Percentiles rank a stretch among this genome's conserved stretches.
Evolutionary conservation across 495 filamentous ascomycete genomes (phyloP).

Genomic region (Podospora conica): DNA sequence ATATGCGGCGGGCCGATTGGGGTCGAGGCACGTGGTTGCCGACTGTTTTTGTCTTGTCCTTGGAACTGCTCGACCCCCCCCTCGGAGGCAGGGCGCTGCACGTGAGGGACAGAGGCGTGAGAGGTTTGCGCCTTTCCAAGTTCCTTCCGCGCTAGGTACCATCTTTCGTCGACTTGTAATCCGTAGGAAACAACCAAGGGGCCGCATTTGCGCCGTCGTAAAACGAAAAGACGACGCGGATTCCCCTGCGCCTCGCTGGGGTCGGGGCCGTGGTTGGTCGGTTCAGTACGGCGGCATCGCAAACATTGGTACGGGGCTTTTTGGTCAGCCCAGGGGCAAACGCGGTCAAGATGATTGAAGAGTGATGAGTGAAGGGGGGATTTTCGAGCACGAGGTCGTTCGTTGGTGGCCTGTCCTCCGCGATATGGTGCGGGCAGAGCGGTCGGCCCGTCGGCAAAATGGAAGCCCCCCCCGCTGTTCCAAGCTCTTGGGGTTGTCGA

Average conservation of each 20-base stretch:
- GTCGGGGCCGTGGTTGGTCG: background rate
- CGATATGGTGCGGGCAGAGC: background rate
- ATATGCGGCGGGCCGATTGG: background rate
- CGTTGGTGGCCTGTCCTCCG: background rate
- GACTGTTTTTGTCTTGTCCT: no score
- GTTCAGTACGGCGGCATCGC: background rate
- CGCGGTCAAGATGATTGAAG: background rate
- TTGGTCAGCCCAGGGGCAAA: background rate
- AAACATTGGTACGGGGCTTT: background rate
- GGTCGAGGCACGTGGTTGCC: background rate
- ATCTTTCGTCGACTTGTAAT: no score
- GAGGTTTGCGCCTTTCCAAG: background rate
- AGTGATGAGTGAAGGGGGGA: background rate
- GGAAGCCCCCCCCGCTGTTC: background rate
- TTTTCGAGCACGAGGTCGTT: background rate
- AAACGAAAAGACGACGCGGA: no score
- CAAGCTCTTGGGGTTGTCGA: background rate
- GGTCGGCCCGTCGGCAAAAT: background rate
- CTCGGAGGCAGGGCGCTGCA: no score
- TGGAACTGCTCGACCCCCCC: background rate
- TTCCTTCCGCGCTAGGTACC: background rate
- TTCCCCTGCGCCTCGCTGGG: background rate
- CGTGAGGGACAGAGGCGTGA: no score
- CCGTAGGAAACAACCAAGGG: background rate
- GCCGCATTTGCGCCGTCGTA: background rate